Conservation (phyloP, 345 rosid genomes). For the Mangifera indica region DNA sequence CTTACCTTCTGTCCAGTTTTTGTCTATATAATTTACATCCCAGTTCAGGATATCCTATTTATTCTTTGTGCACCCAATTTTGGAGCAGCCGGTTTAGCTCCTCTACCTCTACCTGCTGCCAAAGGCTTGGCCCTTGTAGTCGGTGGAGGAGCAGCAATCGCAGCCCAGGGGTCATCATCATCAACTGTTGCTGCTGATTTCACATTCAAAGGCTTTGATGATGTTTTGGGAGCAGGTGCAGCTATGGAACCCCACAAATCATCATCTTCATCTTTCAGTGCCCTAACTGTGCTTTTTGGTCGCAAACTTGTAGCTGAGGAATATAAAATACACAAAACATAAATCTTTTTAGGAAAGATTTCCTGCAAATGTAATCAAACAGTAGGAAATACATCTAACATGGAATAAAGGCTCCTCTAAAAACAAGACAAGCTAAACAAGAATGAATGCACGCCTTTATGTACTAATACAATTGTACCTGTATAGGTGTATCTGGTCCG, state of each 20-base stretch:
- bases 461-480: no score
- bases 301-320: conserved; percentile 53
- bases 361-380: no score
- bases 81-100: conserved; percentile 60
- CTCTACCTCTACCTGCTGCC: conserved; percentile 72
- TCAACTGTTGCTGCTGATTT: conserved; percentile 49
- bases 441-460: no score
- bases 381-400: no score
- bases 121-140: conserved; percentile 75
- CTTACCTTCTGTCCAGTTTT: conserved; percentile 13
- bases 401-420: no score
- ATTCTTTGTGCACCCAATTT: conserved; percentile 91
- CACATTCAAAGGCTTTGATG: conserved; percentile 63
- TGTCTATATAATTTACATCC: conserved; percentile 37
- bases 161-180: conserved; percentile 92
- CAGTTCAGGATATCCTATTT: conserved; percentile 74
- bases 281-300: conserved; percentile 53
- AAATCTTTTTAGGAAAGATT: neutral
- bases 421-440: no score
- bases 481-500: no score
- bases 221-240: conserved; percentile 69
- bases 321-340: neutral
- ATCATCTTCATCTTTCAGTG: conserved; percentile 59
- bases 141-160: conserved; percentile 94
- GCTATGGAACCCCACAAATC: conserved; percentile 98